A percentile compares a stretch with the other conserved stretches of the same genome.
Conservation (phyloP, 169 alveolate genomes). For the Blepharisma undulans region DNA sequence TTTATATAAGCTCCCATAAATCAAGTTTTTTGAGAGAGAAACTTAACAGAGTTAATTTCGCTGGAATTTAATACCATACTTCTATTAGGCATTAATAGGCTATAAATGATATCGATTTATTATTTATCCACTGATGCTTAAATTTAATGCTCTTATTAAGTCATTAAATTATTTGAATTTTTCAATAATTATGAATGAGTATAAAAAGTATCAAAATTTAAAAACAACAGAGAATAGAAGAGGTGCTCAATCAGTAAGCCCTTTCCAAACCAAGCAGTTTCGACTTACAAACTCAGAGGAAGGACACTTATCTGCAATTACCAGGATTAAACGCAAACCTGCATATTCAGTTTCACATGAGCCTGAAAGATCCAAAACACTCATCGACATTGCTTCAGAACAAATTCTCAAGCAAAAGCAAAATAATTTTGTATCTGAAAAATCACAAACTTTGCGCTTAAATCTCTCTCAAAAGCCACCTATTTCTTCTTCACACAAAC, state of each 20-base stretch:
- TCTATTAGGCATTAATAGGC: no score
- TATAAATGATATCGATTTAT: no score
- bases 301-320: background rate
- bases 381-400: background rate
- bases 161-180: no score
- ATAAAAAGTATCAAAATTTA: background rate
- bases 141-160: no score
- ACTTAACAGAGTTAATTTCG: no score
- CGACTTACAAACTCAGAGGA: background rate
- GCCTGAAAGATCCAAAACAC: background rate
- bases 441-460: background rate
- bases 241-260: background rate
- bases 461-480: background rate
- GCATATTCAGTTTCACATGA: background rate
- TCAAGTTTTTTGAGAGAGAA: no score
- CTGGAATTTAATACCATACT: no score
- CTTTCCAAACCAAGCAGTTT: background rate
- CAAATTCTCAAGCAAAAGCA: background rate
- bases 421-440: background rate
- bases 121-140: no score
- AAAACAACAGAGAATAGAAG: background rate
- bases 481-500: background rate
- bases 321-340: background rate
- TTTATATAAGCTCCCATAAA: no score
- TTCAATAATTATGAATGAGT: background rate